Evolutionary conservation across 768 basidiomycete genomes (phyloP).

Genomic region (Boletus rubescentipes): DNA sequence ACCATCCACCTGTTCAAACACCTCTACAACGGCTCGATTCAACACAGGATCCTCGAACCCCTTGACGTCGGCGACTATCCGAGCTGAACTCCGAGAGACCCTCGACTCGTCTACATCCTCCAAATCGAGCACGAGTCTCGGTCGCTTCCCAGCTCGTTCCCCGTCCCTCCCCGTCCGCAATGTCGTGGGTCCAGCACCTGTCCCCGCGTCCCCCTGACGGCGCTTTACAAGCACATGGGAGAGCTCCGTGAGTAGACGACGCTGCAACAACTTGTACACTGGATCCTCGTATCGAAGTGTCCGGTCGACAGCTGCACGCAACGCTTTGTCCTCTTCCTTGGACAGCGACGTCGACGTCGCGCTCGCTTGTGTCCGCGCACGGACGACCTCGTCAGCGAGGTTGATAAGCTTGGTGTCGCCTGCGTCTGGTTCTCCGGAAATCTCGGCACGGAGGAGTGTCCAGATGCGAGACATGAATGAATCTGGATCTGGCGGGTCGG

Average conservation of each 20-base stretch:
- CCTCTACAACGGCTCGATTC: conserved; percentile 41
- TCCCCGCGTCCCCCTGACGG: conserved; percentile 5
- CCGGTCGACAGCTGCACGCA: conserved; percentile 63
- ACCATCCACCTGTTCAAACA: conserved; percentile 38
- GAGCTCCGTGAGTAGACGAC: conserved; percentile 49
- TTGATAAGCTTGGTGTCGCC: conserved; percentile 58
- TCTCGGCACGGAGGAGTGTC: conserved; percentile 60
- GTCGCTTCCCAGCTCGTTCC: conserved; percentile 24
- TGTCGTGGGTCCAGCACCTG: conserved; percentile 16
- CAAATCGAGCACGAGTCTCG: conserved; percentile 27
- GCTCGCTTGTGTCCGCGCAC: conserved; percentile 39
- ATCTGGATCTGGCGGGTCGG: conserved; percentile 9
- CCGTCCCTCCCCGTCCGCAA: conserved; percentile 34
- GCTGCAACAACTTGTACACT: conserved; percentile 63
- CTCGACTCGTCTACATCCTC: conserved; percentile 18
- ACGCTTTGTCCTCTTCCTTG: conserved; percentile 45
- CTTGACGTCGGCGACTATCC: conserved; percentile 38
- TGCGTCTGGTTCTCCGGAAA: conserved; percentile 37
- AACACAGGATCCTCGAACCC: conserved; percentile 70
- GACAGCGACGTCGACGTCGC: conserved; percentile 14
- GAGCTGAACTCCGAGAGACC: neutral
- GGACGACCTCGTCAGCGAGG: conserved; percentile 72
- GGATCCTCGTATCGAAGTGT: conserved; percentile 62
- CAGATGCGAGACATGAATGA: conserved; percentile 63
- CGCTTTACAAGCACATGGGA: conserved; percentile 27